phyloP scores from a whole-genome alignment of 202 grass and related monocot genomes.

The Panicum hallii region DNA sequence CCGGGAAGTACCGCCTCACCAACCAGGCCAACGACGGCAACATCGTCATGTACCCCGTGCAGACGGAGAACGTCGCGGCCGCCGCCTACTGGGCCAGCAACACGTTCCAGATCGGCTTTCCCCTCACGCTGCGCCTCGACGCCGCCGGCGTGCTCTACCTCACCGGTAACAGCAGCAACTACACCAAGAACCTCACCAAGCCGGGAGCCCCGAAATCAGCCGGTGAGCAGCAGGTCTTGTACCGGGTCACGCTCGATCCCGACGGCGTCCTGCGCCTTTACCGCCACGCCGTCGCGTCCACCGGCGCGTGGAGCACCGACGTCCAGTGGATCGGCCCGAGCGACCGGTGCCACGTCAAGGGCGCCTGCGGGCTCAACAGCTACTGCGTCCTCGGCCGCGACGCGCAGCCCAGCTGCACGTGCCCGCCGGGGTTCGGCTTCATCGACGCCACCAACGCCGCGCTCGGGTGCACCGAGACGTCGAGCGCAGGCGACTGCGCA shows the following conservation, averaged over 20 bases:
- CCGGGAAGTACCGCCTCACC: conserved; percentile 52
- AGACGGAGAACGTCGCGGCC: conserved; percentile 26
- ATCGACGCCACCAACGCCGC: conserved; percentile 6
- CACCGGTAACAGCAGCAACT: conserved; percentile 25
- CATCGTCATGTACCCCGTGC: conserved; percentile 52
- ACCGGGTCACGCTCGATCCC: conserved; percentile 40
- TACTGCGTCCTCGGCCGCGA: conserved; percentile 27
- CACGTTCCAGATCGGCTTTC: conserved; percentile 41
- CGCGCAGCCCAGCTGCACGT: conserved; percentile 36
- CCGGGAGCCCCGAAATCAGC: neutral
- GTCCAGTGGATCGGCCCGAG: conserved; percentile 21
- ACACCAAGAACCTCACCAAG: conserved; percentile 44
- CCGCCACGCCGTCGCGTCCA: conserved; percentile 32
- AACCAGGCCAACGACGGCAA: conserved; percentile 52
- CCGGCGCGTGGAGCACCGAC: neutral
- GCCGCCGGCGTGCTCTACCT: conserved; percentile 45
- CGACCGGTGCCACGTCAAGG: neutral
- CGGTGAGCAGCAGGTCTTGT: neutral
- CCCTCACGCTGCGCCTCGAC: conserved; percentile 39
- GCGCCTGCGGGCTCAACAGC: conserved; percentile 23
- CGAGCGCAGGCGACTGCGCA: conserved; percentile 17
- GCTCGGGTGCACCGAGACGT: conserved; percentile 40
- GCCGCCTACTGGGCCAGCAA: conserved; percentile 48
- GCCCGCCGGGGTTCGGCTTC: conserved; percentile 49
- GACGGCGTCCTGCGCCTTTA: conserved; percentile 51